Conservation (phyloP, 2,329 filamentous ascomycete species). For the Penicillium oxalicum region DNA sequence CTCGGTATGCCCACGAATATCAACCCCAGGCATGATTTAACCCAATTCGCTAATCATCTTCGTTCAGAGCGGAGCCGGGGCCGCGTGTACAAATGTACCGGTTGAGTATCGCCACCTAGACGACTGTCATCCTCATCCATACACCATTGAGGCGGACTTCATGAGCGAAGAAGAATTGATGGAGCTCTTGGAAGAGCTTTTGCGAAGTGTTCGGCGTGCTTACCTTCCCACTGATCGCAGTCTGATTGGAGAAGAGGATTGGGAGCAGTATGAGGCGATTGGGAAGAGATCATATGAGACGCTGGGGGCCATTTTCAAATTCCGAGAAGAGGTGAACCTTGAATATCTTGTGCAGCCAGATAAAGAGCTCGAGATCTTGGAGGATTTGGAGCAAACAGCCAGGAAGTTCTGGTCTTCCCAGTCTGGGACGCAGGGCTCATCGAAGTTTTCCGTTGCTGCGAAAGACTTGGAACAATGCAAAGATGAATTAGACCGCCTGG, state of each 20-base stretch:
- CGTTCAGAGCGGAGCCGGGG: conserved; percentile 6
- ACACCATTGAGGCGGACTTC: conserved; percentile 11
- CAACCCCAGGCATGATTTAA: background rate
- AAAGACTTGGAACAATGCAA: background rate
- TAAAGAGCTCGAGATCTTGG: no score
- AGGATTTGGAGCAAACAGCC: background rate
- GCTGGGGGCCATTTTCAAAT: background rate
- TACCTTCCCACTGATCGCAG: background rate
- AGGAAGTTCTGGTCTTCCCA: background rate
- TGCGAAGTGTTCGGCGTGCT: conserved; percentile 1
- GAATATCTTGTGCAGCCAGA: background rate
- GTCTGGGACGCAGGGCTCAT: background rate
- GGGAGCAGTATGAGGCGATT: background rate
- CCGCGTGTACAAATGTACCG: conserved; percentile 13
- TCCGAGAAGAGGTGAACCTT: background rate
- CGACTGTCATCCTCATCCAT: conserved; percentile 3
- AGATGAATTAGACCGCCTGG: background rate
- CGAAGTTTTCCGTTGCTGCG: background rate
- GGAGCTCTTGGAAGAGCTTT: background rate
- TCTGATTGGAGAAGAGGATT: background rate
- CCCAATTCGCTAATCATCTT: background rate
- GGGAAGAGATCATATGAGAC: background rate
- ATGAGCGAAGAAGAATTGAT: conserved; percentile 4
- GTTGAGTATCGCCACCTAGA: conserved; percentile 12
- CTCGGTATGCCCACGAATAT: conserved; percentile 5